phyloP scores from a whole-genome alignment of 805 yeast genomes.

The Sugiyamaella valdiviana region DNA sequence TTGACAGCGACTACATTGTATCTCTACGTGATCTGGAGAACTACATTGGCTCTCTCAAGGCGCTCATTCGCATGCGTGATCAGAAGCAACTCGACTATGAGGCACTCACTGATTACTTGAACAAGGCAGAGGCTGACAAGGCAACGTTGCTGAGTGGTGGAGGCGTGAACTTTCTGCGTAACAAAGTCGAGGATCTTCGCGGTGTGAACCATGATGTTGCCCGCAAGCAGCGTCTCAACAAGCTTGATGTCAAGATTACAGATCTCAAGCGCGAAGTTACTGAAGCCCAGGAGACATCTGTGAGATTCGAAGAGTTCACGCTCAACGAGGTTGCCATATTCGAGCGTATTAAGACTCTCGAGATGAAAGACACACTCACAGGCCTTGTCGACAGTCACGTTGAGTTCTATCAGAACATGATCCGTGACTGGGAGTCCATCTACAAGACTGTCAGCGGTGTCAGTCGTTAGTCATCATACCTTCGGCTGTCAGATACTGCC shows the following conservation, averaged over 20 bases:
- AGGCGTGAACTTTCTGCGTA: conserved; percentile 46
- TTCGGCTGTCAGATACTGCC: too few relatives aligned
- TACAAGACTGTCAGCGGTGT: conserved; percentile 2
- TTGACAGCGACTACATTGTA: conserved; percentile 77
- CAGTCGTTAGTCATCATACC: not conserved
- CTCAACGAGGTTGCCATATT: conserved; percentile 56
- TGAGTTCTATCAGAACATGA: conserved; percentile 59
- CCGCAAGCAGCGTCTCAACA: conserved; percentile 46
- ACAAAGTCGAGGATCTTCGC: conserved; percentile 54
- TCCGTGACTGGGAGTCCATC: conserved; percentile 55
- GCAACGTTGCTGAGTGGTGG: conserved; percentile 46
- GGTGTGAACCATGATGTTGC: conserved; percentile 57
- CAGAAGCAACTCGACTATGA: conserved; percentile 89
- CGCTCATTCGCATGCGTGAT: conserved; percentile 74
- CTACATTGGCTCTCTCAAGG: conserved; percentile 59
- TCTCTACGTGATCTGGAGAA: conserved; percentile 83
- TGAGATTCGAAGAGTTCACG: conserved; percentile 51
- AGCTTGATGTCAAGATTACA: conserved; percentile 45
- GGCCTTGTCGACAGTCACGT: conserved; percentile 73
- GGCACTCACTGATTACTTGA: conserved; percentile 71
- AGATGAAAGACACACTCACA: conserved; percentile 63
- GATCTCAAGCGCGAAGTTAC: conserved; percentile 46
- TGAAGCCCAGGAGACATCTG: conserved; percentile 45
- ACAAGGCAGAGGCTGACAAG: conserved; percentile 64
- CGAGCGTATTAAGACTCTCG: conserved; percentile 72